Evolutionary conservation across 495 filamentous ascomycete species (phyloP), one percentile per base, ranked within the genome.

Genomic region (Glonium stellatum): DNA sequence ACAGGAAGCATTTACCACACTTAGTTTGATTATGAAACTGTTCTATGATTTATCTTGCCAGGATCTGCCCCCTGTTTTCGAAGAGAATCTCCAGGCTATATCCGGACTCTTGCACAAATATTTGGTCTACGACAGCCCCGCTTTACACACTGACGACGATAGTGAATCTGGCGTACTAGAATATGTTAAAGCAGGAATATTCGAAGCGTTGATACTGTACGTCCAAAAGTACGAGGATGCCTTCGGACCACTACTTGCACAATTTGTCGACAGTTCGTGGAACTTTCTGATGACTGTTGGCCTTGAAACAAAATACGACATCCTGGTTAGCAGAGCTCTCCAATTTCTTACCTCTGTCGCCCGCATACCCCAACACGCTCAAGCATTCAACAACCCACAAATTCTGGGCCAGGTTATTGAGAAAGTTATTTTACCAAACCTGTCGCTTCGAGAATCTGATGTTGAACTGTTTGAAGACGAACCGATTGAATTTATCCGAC

Each of bases 401-500:
- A 85, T 86, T 1, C 73, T 97, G 55, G 77, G 79, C 23, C 86
- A 96, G 67, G 87, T 99, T 23, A 86, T 96, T 36, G 89, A 97
- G 72, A 95, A 95, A 75, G 95, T 97, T 25, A 85, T 99, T 48
- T 74, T 99, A 55, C 95, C 95, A 36, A 99, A 97, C 63, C 83
- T 97, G 54, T 84, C 83, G 12, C 79, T 99, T 22, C 83, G 95
- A 44, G 90, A 95, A 62, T 89, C 91, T 1, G 95, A 99, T 59
- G 84, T 95, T 60, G 95, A 99, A 70, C 78, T 95, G 37, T 96
- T 97, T 64, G 95, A 97, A 70, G 95, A 99, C 67, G 95, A 99
- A 71, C 95, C 95, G 2, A 97, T 99, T 70, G 95, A 99, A 70
- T 99, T 95, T 73, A 97, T 97, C 67, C 80, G 95, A 54, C 84